These are phyloP conservation scores for Thermothielavioides terrestris DNA, from an alignment of 495 filamentous ascomycete genomes.

Conservation along the genomic window DNA sequence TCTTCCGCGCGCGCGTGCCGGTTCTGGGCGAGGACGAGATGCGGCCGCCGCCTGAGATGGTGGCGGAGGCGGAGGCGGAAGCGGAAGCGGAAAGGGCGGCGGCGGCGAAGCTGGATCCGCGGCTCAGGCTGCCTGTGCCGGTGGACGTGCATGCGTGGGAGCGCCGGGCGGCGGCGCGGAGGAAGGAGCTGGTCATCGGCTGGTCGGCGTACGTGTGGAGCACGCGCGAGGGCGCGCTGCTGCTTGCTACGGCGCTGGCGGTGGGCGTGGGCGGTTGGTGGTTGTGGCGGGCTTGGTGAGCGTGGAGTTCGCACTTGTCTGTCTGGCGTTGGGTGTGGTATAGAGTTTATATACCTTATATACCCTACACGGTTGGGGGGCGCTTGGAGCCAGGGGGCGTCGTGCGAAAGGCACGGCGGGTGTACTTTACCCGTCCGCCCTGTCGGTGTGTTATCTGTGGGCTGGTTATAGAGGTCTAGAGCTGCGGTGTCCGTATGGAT, in stretches of 20 bases:
- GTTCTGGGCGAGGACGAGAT: slow-evolving; percentile 30
- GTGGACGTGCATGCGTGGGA: slow-evolving; percentile 40
- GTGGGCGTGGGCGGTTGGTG: slow-evolving; percentile 35
- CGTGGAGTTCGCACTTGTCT: neutral
- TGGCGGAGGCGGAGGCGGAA: neutral
- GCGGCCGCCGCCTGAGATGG: slow-evolving; percentile 4
- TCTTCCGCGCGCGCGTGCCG: slow-evolving; percentile 54
- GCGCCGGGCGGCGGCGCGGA: slow-evolving; percentile 29
- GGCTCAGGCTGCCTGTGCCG: slow-evolving; percentile 29
- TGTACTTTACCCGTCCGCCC: too few relatives aligned
- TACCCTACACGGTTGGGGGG: too few relatives aligned
- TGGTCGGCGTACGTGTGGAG: slow-evolving; percentile 40
- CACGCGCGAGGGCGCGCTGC: slow-evolving; percentile 31
- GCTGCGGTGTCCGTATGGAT: too few relatives aligned
- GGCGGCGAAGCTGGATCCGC: slow-evolving; percentile 27
- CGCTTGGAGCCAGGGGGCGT: too few relatives aligned
- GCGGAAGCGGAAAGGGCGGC: slow-evolving; percentile 1
- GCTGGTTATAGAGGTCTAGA: too few relatives aligned
- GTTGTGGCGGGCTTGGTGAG: slow-evolving; percentile 19
- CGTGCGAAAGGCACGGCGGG: too few relatives aligned
- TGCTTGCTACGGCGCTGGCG: slow-evolving; percentile 29
- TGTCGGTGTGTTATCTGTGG: too few relatives aligned
- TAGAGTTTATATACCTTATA: neutral
- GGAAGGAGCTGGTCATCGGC: slow-evolving; percentile 35
- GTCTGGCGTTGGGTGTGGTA: neutral